Evolutionary conservation across 2,329 filamentous ascomycete genomes (phyloP).

Genomic region (Camillea tinctor): DNA sequence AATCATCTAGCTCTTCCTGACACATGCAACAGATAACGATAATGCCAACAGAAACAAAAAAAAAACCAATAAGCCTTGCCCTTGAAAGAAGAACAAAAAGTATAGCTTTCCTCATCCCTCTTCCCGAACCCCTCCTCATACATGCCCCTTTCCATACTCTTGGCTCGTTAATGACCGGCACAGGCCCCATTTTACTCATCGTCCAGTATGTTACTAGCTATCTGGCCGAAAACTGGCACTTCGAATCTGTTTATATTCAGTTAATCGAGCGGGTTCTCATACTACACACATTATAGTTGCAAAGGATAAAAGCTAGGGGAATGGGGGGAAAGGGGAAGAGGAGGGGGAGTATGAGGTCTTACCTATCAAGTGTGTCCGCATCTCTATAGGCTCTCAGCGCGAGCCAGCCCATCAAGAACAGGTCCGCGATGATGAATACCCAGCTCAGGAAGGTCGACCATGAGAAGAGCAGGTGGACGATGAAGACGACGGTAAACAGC

Average conservation of each 20-base stretch:
- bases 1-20: no score
- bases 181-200: conserved; percentile 49
- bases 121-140: background rate
- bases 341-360: conserved; percentile 20
- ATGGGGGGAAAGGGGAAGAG: conserved; percentile 39
- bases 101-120: no score
- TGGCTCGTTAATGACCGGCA: background rate
- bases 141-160: background rate
- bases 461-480: conserved; percentile 81
- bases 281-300: background rate
- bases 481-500: conserved; percentile 71
- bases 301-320: conserved; percentile 43
- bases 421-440: conserved; percentile 74
- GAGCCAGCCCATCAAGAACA: conserved; percentile 74
- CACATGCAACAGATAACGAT: no score
- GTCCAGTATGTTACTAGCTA: conserved; percentile 88
- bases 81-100: no score
- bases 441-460: conserved; percentile 84
- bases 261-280: background rate
- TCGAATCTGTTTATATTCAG: conserved; percentile 61
- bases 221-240: conserved; percentile 78
- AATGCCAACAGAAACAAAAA: no score
- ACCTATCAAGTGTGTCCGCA: conserved; percentile 66
- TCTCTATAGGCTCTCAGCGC: conserved; percentile 80
- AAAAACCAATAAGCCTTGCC: no score